Base-by-base conservation (phyloP, 352 stramenopile species). In the Phytophthora citrophthora region DNA sequence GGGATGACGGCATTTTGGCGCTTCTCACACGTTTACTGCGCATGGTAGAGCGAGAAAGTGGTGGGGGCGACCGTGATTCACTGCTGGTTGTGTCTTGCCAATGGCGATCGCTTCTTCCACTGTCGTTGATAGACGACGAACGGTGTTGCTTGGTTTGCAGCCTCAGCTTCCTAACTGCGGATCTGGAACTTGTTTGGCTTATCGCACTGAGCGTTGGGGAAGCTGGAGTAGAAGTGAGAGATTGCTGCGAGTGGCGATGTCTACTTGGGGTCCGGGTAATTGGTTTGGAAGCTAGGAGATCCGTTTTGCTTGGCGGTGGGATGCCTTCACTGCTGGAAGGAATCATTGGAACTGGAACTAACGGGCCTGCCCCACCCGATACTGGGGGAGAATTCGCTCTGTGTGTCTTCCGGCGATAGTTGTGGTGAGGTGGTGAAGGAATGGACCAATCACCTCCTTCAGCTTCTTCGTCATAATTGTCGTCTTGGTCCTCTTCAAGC, bases 81-180 rank as follows among this genome's bases (percentile, higher is more conserved):
- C 54, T 77, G 20, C 57, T 70, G 12, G 48, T 18, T 3, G 53
- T 58, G 20, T 73, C 68, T 50, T 73, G 69, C 57, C 54, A 60
- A 27, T 49, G 45, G 5, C 36, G 51, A 36, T 62, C 41, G 15
- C 23, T 49, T 29, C 40, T 62, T 5, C 32, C 26, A 23, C 49
- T 67, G 23, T 54, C 46, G 36, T 57, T 61, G 23, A 48, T 45
- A 23, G 48, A 69, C 1, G 54, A 59, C 29, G 50, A 54, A 26
- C 54, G 70, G n/a, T 44, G 51, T 11, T 68, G 64, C 24, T 63
- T 65, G 9, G 47, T 40, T 20, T 39, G 66, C n/a, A 56, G 20
- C 26, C 53, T 60, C 3, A 54, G 12, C 20, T 44, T 68, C 15
- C 45, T 56, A 23, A 54, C 60, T 7, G 50, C 50, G 5, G 63